Percentiles rank a stretch among this genome's conserved stretches.
These are phyloP conservation scores for Kalanchoe fedtschenkoi DNA, from an alignment of 164 flowering plant genomes.

Conservation along the genomic window DNA sequence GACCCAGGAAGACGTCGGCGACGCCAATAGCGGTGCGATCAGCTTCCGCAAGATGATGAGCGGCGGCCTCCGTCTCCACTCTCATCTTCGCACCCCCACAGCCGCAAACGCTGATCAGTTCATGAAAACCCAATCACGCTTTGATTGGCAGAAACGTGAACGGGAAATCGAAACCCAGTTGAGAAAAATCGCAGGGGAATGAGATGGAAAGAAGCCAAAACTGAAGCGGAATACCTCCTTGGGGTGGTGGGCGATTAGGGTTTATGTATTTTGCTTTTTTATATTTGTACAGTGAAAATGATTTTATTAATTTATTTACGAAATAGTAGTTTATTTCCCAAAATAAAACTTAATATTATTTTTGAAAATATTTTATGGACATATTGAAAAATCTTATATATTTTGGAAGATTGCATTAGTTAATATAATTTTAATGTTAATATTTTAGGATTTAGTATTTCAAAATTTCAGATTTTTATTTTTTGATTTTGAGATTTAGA, in stretches of 20 bases:
- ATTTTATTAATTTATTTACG: no score
- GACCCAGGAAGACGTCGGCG: conserved; percentile 15
- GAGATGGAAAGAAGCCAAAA: neutral
- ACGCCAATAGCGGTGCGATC: neutral
- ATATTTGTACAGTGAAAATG: no score
- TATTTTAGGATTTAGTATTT: no score
- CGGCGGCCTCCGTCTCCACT: neutral
- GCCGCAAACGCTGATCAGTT: neutral
- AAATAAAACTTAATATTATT: no score
- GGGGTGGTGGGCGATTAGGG: neutral
- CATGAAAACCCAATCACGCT: neutral
- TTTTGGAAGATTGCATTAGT: no score
- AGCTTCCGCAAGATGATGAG: neutral
- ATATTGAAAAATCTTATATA: no score
- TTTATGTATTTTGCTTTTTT: no score
- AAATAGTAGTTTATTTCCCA: no score
- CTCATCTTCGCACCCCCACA: neutral
- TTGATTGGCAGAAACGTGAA: neutral
- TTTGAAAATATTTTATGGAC: no score
- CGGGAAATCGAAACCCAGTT: neutral
- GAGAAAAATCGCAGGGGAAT: neutral
- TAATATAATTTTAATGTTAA: no score
- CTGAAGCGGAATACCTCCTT: neutral
- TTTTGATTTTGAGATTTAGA: no score
- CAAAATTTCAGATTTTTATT: no score